Conservation (phyloP, 768 basidiomycete genomes). For the Lentinula detonsa region DNA sequence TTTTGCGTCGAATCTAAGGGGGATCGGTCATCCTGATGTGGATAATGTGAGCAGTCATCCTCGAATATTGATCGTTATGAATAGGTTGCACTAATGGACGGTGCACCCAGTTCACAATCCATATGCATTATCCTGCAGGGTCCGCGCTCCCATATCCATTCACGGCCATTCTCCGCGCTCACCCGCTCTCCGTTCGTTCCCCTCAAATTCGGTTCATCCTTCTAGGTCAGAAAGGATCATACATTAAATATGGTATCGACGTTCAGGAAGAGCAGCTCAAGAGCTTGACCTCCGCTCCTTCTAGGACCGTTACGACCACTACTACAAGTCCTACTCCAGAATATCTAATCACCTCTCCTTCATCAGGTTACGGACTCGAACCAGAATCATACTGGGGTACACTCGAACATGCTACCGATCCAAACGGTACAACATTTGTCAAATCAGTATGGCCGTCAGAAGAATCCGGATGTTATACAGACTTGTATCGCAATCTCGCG, state of each 20-base stretch:
- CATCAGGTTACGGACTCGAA: constrained; percentile 50
- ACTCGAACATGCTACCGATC: constrained; percentile 43
- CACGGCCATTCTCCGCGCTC: constrained; percentile 61
- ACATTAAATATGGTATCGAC: constrained; percentile 72
- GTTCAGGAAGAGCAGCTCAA: constrained; percentile 76
- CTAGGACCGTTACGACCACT: constrained; percentile 25
- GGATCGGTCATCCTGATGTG: constrained; percentile 55
- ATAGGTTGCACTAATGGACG: too few relatives aligned
- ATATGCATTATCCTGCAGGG: constrained; percentile 42
- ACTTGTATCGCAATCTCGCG: constrained; percentile 62
- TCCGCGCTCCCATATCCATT: constrained; percentile 43
- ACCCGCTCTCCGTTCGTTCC: constrained; percentile 60
- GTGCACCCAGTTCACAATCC: constrained; percentile 40
- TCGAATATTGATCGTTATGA: neutral
- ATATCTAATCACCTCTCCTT: constrained; percentile 14
- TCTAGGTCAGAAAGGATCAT: constrained; percentile 67
- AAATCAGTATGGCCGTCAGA: constrained; percentile 54
- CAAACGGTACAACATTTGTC: constrained; percentile 36
- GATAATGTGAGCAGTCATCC: constrained; percentile 43
- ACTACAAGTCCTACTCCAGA: constrained; percentile 43
- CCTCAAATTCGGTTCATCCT: constrained; percentile 68
- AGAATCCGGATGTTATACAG: constrained; percentile 51
- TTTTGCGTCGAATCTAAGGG: constrained; percentile 63
- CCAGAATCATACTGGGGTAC: constrained; percentile 58
- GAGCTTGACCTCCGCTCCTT: constrained; percentile 36